Percentiles rank a stretch among this genome's conserved stretches.
Evolutionary conservation across 1,139 yeast species (phyloP).

Genomic region (Pichia sp.): DNA sequence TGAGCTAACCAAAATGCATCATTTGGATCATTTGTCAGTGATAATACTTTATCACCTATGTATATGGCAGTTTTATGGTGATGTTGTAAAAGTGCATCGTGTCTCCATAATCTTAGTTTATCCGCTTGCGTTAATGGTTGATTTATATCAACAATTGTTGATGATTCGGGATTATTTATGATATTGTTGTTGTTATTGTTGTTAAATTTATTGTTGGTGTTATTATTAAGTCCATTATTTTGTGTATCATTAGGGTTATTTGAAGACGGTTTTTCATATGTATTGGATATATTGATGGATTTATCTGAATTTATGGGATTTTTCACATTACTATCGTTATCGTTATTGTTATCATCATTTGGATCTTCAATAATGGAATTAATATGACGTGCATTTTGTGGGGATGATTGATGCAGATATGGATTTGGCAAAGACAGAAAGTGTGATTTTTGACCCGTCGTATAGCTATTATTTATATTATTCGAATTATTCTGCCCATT

Average conservation of each 20-base stretch:
- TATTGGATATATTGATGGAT: too few species aligned
- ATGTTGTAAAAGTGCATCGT: conserved; percentile 89
- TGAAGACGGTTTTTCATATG: too few species aligned
- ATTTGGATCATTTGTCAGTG: conserved; percentile 76
- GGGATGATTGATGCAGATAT: conserved; percentile 18
- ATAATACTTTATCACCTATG: conserved; percentile 84
- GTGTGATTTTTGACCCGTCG: conserved; percentile 1
- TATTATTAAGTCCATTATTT: too few species aligned
- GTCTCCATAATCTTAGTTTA: conserved; percentile 83
- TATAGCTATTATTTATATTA: neutral
- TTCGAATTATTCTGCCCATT: conserved; percentile 21
- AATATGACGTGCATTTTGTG: conserved; percentile 9
- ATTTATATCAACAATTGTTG: conserved; percentile 17
- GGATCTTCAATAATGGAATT: conserved; percentile 5
- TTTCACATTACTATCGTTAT: neutral
- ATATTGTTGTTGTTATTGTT: neutral
- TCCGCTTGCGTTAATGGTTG: conserved; percentile 73
- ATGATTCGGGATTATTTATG: conserved; percentile 10
- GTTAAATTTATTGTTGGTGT: too few species aligned
- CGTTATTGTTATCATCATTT: conserved; percentile 1
- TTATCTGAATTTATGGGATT: too few species aligned
- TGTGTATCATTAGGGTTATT: too few species aligned
- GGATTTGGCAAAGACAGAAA: conserved; percentile 11
- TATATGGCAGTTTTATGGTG: conserved; percentile 86
- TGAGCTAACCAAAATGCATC: conserved; percentile 98